Evolutionary conservation across 768 basidiomycete genomes (phyloP).

Genomic region (Leccinum pellstonianum): DNA sequence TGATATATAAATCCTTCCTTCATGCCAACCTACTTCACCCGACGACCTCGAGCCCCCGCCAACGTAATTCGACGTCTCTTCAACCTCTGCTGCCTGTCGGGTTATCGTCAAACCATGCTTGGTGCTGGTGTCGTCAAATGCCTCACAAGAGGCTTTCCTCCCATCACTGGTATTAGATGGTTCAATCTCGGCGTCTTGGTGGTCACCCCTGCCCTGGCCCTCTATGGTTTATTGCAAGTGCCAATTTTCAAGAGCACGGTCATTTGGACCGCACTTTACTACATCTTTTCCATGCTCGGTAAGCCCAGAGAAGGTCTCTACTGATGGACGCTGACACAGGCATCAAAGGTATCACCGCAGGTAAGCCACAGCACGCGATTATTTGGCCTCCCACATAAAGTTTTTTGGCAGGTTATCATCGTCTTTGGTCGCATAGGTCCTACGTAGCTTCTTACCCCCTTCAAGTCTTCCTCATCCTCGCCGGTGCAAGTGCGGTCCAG

Average conservation of each 20-base stretch:
- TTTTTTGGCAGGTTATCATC: slow-evolving; percentile 61
- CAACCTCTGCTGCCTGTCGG: slow-evolving; percentile 2
- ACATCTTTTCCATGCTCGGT: slow-evolving; percentile 87
- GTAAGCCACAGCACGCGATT: slow-evolving; percentile 23
- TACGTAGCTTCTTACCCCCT: slow-evolving; percentile 75
- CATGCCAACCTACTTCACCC: slow-evolving; percentile 17
- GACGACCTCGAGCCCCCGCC: slow-evolving; percentile 9
- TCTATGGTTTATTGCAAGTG: slow-evolving; percentile 63
- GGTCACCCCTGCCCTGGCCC: slow-evolving; percentile 65
- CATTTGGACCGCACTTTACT: slow-evolving; percentile 66
- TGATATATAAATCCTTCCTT: slow-evolving; percentile 28
- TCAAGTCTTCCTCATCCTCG: slow-evolving; percentile 66
- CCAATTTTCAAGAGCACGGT: slow-evolving; percentile 50
- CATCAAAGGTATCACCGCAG: slow-evolving; percentile 50
- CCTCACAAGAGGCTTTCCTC: slow-evolving; percentile 39
- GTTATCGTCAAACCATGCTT: slow-evolving; percentile 11
- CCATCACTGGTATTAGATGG: slow-evolving; percentile 62
- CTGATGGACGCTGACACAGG: slow-evolving; percentile 14
- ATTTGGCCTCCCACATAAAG: slow-evolving; percentile 1
- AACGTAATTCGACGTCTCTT: slow-evolving; percentile 7
- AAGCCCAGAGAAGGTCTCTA: slow-evolving; percentile 18
- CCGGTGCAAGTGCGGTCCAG: slow-evolving; percentile 81
- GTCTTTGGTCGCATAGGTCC: slow-evolving; percentile 83
- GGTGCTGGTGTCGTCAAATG: slow-evolving; percentile 7
- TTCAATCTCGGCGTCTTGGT: slow-evolving; percentile 73